Evolutionary conservation across 23 red algal genomes (phyloP).

Genomic region (Gracilaria gracilis): DNA sequence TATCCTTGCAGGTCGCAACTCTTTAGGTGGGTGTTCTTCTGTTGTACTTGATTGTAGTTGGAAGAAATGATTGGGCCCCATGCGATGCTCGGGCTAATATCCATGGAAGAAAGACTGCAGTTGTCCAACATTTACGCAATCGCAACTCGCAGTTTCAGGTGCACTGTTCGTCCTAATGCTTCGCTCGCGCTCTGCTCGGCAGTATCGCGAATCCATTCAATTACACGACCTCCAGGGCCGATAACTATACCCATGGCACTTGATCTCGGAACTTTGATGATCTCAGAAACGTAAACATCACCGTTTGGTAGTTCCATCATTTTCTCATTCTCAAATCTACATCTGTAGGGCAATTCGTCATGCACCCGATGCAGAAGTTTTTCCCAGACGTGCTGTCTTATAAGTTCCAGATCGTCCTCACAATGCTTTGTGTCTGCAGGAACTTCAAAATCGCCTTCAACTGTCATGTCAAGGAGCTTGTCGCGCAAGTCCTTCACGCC

Average conservation of each 20-base stretch:
- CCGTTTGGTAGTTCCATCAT: slow-evolving; percentile 55
- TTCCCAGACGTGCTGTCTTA: slow-evolving; percentile 80
- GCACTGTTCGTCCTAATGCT: slow-evolving; percentile 54
- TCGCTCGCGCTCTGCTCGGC: slow-evolving; percentile 50
- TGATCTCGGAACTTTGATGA: slow-evolving; percentile 55
- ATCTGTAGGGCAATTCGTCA: slow-evolving; percentile 79
- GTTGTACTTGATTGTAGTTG: no score
- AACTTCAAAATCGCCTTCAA: slow-evolving; percentile 72
- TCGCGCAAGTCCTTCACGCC: slow-evolving; percentile 72
- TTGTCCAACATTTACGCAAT: background rate
- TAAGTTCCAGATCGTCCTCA: slow-evolving; percentile 54
- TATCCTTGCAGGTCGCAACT: no score
- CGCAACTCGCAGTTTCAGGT: slow-evolving; percentile 58
- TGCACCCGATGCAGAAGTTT: slow-evolving; percentile 81
- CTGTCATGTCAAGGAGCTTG: slow-evolving; percentile 44
- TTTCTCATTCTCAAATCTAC: slow-evolving; percentile 69
- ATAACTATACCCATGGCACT: slow-evolving; percentile 72
- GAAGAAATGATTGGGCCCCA: no score
- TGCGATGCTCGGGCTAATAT: no score
- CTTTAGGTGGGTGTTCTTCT: no score
- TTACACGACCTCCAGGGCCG: slow-evolving; percentile 54
- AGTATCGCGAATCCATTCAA: slow-evolving; percentile 72
- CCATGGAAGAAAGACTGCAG: no score
- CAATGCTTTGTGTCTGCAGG: slow-evolving; percentile 44
- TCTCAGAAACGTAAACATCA: slow-evolving; percentile 72